Conservation (phyloP, 2,329 filamentous ascomycete genomes). For the Chaetomiaceae sp. region DNA sequence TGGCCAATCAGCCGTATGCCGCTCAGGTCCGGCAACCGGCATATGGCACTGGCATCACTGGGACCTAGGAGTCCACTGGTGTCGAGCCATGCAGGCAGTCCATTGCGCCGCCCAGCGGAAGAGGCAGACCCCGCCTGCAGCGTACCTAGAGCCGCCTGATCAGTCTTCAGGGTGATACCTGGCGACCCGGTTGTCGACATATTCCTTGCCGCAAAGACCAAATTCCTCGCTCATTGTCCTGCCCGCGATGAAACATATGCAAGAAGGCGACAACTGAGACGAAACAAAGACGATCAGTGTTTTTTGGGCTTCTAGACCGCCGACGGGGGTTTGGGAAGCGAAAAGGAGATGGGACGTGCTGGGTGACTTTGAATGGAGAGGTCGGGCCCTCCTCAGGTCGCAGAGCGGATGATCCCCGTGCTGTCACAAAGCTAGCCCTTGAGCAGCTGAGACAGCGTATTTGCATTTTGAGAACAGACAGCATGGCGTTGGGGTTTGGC, state of each 20-base stretch:
- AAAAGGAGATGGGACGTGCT: background rate
- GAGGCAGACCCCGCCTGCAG: slow-evolving; percentile 11
- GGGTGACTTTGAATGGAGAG: background rate
- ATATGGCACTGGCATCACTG: slow-evolving; percentile 56
- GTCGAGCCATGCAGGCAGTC: slow-evolving; percentile 1
- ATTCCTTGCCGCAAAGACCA: slow-evolving; percentile 10
- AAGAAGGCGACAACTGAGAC: slow-evolving; percentile 19
- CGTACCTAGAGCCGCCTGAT: slow-evolving; percentile 17
- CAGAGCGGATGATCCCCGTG: background rate
- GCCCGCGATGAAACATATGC: slow-evolving; percentile 4
- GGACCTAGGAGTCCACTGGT: slow-evolving; percentile 39
- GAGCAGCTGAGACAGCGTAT: slow-evolving; percentile 10
- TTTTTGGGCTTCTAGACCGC: slow-evolving; percentile 8
- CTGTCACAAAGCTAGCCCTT: slow-evolving; percentile 1
- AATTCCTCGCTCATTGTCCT: background rate
- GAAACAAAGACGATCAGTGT: slow-evolving; percentile 12
- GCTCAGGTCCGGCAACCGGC: slow-evolving; percentile 44
- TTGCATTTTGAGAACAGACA: slow-evolving; percentile 32
- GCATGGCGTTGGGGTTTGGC: slow-evolving; percentile 39
- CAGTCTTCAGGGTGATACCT: slow-evolving; percentile 30
- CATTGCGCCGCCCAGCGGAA: slow-evolving; percentile 9
- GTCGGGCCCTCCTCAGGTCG: background rate
- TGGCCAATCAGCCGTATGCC: slow-evolving; percentile 38
- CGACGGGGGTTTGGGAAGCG: background rate
- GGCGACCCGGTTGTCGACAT: slow-evolving; percentile 18